Conservation (phyloP, 2,329 filamentous ascomycete genomes). For the Magnaporthiopsis rhizophila region DNA sequence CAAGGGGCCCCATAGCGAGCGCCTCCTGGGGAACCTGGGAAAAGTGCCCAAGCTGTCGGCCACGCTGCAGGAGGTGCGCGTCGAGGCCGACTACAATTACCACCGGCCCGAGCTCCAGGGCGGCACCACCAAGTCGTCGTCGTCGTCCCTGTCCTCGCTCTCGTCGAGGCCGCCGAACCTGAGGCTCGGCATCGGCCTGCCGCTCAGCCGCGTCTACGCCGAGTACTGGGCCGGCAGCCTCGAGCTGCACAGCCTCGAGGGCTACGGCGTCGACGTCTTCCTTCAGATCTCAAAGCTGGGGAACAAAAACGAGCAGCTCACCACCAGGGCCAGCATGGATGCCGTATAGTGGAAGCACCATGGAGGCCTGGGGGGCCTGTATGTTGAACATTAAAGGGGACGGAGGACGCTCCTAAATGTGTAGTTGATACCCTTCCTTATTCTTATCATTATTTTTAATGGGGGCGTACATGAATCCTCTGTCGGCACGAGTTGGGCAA, state of each 20-base stretch:
- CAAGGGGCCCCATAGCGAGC: constrained; percentile 75
- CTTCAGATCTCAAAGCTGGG: constrained; percentile 92
- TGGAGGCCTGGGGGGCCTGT: background rate
- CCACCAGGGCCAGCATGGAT: constrained; percentile 68
- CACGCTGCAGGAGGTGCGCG: constrained; percentile 78
- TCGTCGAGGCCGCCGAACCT: constrained; percentile 79
- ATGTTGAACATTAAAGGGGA: background rate
- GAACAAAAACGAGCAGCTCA: constrained; percentile 95
- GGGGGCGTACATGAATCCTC: background rate
- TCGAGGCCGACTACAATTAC: constrained; percentile 25
- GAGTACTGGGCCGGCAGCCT: constrained; percentile 97
- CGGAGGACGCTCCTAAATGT: background rate
- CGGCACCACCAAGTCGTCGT: background rate
- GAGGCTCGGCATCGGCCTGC: constrained; percentile 84
- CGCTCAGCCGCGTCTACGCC: constrained; percentile 88
- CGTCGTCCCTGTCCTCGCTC: constrained; percentile 67
- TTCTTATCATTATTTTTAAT: background rate
- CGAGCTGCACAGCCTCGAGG: constrained; percentile 85
- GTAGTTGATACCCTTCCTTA: background rate
- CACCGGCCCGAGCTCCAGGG: constrained; percentile 14
- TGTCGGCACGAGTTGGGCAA: background rate
- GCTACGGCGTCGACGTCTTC: constrained; percentile 93
- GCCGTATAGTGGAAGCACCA: constrained; percentile 44
- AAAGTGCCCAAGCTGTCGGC: constrained; percentile 87
- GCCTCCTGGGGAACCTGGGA: constrained; percentile 74